Base-by-base conservation (phyloP, 2,329 filamentous ascomycete genomes). In the Aspergillus sergii region DNA sequence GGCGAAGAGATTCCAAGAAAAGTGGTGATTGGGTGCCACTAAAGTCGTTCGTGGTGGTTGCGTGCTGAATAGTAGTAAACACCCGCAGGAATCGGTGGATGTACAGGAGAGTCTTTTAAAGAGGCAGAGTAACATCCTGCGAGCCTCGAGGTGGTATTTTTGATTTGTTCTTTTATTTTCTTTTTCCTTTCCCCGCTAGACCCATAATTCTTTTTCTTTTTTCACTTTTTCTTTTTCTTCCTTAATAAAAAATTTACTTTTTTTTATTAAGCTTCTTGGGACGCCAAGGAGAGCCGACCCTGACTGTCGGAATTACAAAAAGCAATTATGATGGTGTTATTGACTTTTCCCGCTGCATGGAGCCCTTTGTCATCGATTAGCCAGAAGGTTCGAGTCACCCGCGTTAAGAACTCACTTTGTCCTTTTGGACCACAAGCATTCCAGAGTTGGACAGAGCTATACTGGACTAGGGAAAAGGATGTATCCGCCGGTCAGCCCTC, bases 251-350 rank as follows among this genome's bases (percentile, higher is more conserved):
- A 16, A 7, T 16, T 6, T 36, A 32, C 14, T 36, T 36, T 14
- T 36, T 8, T 16, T 4, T 34, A 12, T 5, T 36, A 30, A 21
- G 28, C 23, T 34, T 34, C 14, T 41, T 45, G 51, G 30, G 61
- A 54, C 58, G 46, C 61, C 58, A 60, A 60, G 59, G 45, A 45
- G 55, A 26, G 19, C 41, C 28, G n/a, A 51, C 43, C 50, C 53
- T 28, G 36, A 45, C 16, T 32, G 57, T 45, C 61, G 41, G 30
- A 58, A 36, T 51, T 26, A 51, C 21, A 57, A 54, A 54, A 60
- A 60, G 61, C 51, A 63, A 63, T 36, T 26, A 57, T 61, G 43
- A 26, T 53, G 55, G 55, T 30, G 23, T 43, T 55, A 41, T 28
- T 55, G 21, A 30, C 12, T 30, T 34, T 53, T 32, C 23, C 14